These are phyloP conservation scores for Phoenix roebelenii DNA, from an alignment of 176 grass and related monocot genomes.

Conservation along the genomic window DNA sequence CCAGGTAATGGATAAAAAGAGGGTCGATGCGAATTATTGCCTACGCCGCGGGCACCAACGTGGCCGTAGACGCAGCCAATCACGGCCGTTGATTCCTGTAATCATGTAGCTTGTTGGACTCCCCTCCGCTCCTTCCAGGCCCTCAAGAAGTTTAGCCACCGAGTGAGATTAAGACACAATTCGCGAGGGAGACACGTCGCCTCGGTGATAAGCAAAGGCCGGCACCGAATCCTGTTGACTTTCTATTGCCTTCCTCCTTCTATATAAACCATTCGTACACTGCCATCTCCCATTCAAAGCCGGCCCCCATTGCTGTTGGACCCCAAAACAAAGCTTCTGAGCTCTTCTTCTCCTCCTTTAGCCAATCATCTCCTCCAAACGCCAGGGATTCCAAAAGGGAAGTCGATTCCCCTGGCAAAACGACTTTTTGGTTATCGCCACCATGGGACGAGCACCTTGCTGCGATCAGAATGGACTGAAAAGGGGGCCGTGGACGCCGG, in stretches of 20 bases:
- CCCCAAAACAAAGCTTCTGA: no score
- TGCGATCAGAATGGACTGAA: constrained; percentile 83
- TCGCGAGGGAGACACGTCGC: constrained; percentile 51
- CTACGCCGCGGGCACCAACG: no score
- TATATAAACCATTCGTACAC: constrained; percentile 45
- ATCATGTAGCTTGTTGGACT: no score
- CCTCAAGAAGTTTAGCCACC: background rate
- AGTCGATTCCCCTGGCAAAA: no score
- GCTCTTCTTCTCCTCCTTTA: no score
- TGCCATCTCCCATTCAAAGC: background rate
- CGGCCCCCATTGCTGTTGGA: no score
- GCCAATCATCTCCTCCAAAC: no score
- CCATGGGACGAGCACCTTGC: constrained; percentile 86
- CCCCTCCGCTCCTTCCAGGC: no score
- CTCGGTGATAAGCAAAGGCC: constrained; percentile 48
- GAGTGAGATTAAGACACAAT: background rate
- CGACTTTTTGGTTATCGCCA: background rate
- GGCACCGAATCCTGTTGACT: constrained; percentile 94
- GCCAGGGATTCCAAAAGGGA: no score
- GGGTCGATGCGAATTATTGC: no score
- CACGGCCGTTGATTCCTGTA: no score
- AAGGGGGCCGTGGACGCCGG: constrained; percentile 82
- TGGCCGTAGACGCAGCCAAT: no score
- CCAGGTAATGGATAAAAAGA: background rate
- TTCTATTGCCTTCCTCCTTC: constrained; percentile 17